Evolutionary conservation across 2,329 filamentous ascomycete genomes (phyloP).

Genomic region (Exutisphaerella laricina): DNA sequence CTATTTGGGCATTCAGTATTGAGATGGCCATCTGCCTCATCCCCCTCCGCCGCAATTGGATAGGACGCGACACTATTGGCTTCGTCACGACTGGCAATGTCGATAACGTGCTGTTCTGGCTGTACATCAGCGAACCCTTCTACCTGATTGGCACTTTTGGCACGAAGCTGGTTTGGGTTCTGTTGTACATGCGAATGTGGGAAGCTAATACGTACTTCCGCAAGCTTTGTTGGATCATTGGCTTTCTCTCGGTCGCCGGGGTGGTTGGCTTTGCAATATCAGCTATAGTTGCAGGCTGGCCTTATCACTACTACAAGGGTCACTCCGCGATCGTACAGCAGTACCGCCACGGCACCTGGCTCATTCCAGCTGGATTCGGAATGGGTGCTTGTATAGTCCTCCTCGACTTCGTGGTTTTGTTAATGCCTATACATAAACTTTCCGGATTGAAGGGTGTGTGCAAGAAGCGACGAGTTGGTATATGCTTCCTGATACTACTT

Average conservation of each 20-base stretch:
- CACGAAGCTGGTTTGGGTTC: slow-evolving; percentile 11
- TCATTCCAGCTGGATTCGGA: slow-evolving; percentile 5
- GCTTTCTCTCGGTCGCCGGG: not conserved
- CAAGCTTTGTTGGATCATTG: slow-evolving; percentile 11
- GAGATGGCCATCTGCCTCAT: slow-evolving; percentile 7
- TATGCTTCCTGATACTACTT: slow-evolving; percentile 11
- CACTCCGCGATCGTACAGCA: slow-evolving; percentile 9
- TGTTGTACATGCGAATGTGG: slow-evolving; percentile 16
- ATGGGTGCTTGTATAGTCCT: slow-evolving; percentile 11
- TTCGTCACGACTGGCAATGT: not conserved
- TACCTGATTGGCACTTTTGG: slow-evolving; percentile 12
- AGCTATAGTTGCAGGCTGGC: slow-evolving; percentile 8
- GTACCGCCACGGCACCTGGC: slow-evolving; percentile 3
- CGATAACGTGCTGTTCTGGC: slow-evolving; percentile 1
- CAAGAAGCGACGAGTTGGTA: slow-evolving; percentile 6
- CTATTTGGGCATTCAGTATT: slow-evolving; percentile 4
- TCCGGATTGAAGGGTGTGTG: slow-evolving; percentile 9
- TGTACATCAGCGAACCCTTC: slow-evolving; percentile 13
- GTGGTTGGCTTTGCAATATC: slow-evolving; percentile 7
- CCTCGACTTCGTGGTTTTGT: slow-evolving; percentile 12
- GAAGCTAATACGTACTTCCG: slow-evolving; percentile 16
- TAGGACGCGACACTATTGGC: slow-evolving; percentile 10
- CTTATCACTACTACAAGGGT: slow-evolving; percentile 9
- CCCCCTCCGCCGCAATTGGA: not conserved
- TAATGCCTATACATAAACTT: slow-evolving; percentile 14